These are phyloP conservation scores for Apophysomyces trapeziformis DNA, from an alignment of 371 early-diverging fungal species.

Conservation along the genomic window DNA sequence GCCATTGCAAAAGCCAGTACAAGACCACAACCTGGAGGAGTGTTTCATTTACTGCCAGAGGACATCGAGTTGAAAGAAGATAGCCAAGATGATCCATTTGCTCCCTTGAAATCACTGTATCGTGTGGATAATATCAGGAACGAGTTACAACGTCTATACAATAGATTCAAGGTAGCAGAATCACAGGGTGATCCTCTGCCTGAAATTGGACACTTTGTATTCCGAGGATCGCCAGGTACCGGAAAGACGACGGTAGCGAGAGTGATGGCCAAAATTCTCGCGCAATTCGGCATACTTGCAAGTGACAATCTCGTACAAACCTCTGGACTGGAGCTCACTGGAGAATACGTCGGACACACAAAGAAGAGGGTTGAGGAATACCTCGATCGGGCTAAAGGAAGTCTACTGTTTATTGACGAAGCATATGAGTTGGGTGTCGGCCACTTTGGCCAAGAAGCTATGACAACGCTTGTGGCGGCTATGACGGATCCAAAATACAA, in stretches of 20 bases:
- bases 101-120: neutral
- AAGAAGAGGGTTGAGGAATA: neutral
- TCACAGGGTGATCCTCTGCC: conserved; percentile 2
- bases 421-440: neutral
- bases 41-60: neutral
- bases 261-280: conserved; percentile 4
- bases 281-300: neutral
- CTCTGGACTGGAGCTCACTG: neutral
- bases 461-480: neutral
- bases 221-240: conserved; percentile 7
- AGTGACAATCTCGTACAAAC: conserved; percentile 7
- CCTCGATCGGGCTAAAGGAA: conserved; percentile 1
- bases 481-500: conserved; percentile 5
- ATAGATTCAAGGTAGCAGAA: conserved; percentile 2
- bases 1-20: neutral
- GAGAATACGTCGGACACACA: neutral
- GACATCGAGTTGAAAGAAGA: conserved; percentile 2
- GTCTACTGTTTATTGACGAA: neutral
- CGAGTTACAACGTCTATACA: neutral
- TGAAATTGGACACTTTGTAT: neutral
- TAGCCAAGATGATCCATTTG: neutral
- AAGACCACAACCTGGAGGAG: conserved; percentile 1
- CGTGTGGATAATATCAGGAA: conserved; percentile 1
- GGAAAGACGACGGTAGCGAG: conserved; percentile 1
- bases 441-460: conserved; percentile 3